Percentiles rank a stretch among this genome's conserved stretches.
phyloP scores from a whole-genome alignment of 1,284 basidiomycete species.

The Coriolopsis trogii region DNA sequence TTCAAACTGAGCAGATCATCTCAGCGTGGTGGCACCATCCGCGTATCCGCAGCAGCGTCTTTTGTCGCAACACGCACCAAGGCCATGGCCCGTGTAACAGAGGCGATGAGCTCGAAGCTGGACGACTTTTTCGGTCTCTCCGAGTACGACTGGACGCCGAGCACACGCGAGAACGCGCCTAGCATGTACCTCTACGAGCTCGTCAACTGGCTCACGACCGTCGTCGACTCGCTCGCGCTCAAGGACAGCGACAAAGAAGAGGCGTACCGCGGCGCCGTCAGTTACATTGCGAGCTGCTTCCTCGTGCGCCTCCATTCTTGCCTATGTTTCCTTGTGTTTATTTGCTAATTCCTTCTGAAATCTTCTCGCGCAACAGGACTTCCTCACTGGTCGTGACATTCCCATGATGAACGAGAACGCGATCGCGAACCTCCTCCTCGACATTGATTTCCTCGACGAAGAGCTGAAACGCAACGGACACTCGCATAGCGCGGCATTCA shows the following conservation, averaged over 20 bases:
- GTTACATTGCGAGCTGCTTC: constrained; percentile 84
- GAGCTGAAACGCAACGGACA: constrained; percentile 78
- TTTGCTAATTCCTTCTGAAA: too few species aligned
- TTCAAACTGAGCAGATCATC: constrained; percentile 45
- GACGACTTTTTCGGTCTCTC: constrained; percentile 95
- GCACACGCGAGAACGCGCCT: constrained; percentile 66
- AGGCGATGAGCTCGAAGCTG: constrained; percentile 90
- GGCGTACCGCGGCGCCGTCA: constrained; percentile 84
- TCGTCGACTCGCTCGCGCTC: constrained; percentile 92
- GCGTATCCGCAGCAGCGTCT: constrained; percentile 64
- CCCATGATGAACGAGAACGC: constrained; percentile 87
- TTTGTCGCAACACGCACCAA: constrained; percentile 74
- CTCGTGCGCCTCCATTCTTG: constrained; percentile 58
- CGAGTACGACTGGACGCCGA: constrained; percentile 93
- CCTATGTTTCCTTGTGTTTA: background rate
- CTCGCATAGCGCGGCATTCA: constrained; percentile 73
- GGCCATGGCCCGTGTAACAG: constrained; percentile 80
- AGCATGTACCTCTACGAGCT: constrained; percentile 96
- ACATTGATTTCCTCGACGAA: constrained; percentile 84
- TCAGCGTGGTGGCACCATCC: constrained; percentile 81
- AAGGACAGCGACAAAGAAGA: constrained; percentile 85
- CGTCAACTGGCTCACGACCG: constrained; percentile 94
- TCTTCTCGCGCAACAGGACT: constrained; percentile 55
- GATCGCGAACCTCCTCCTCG: constrained; percentile 79
- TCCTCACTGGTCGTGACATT: constrained; percentile 79